A percentile compares a stretch with the other conserved stretches of the same genome.
Evolutionary conservation across 2,329 filamentous ascomycete species (phyloP).

Genomic region (Cordyceps militaris): DNA sequence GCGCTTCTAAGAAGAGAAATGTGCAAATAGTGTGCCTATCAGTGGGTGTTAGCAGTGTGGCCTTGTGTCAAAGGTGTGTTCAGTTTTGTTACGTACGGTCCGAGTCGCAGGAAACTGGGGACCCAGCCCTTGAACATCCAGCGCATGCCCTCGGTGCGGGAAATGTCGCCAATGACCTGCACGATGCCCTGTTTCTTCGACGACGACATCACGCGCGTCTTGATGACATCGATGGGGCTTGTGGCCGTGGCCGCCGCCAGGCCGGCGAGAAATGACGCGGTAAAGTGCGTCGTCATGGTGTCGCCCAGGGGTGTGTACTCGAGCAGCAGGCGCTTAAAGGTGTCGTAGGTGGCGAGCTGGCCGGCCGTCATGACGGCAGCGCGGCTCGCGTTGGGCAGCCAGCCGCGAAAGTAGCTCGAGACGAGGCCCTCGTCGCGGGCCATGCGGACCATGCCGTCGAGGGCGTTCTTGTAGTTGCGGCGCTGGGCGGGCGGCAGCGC

Average conservation of each 20-base stretch:
- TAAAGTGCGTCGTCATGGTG: slow-evolving; percentile 69
- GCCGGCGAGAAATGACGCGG: slow-evolving; percentile 69
- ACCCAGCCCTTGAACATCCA: slow-evolving; percentile 94
- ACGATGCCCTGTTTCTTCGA: slow-evolving; percentile 44
- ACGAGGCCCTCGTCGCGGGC: slow-evolving; percentile 76
- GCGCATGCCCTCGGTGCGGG: slow-evolving; percentile 59
- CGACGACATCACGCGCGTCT: slow-evolving; percentile 79
- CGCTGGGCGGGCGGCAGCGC: slow-evolving; percentile 66
- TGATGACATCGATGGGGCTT: slow-evolving; percentile 81
- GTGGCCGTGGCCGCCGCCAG: slow-evolving; percentile 80
- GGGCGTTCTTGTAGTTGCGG: slow-evolving; percentile 81
- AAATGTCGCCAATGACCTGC: slow-evolving; percentile 58
- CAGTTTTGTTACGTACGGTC: slow-evolving; percentile 45
- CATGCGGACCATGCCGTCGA: slow-evolving; percentile 84
- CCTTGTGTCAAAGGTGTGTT: neutral
- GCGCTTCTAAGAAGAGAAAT: slow-evolving; percentile 79
- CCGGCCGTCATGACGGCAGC: slow-evolving; percentile 83
- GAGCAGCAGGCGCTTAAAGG: slow-evolving; percentile 66
- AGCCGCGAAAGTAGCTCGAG: slow-evolving; percentile 71
- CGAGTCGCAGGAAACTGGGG: slow-evolving; percentile 61
- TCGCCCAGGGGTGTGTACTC: slow-evolving; percentile 60
- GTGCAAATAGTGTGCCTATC: slow-evolving; percentile 73
- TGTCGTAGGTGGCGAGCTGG: slow-evolving; percentile 79
- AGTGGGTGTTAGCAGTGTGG: neutral
- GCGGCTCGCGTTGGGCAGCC: slow-evolving; percentile 73